Evolutionary conservation across 2,329 filamentous ascomycete species (phyloP).

Genomic region (Microsporum ferrugineum): DNA sequence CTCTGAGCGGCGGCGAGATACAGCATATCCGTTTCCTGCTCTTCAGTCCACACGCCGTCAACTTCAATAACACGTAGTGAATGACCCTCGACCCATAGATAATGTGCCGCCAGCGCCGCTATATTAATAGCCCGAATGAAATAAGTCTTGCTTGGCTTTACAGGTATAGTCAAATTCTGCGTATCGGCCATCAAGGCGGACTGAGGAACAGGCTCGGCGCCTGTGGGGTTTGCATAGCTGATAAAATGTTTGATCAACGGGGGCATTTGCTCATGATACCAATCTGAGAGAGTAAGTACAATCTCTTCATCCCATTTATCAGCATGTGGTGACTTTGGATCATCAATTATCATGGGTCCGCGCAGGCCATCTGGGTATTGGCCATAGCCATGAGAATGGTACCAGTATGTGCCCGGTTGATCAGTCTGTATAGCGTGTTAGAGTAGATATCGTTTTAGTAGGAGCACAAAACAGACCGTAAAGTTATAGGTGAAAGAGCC

Average conservation of each 20-base stretch:
- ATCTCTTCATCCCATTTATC: conserved; percentile 49
- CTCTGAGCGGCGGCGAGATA: conserved; percentile 10
- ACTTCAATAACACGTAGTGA: conserved; percentile 18
- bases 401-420: conserved; percentile 24
- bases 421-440: conserved; percentile 18
- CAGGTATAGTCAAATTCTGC: conserved; percentile 44
- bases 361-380: conserved; percentile 24
- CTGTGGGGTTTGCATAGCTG: conserved; percentile 40
- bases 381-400: conserved; percentile 22
- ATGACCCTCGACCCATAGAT: conserved; percentile 15
- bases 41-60: conserved; percentile 19
- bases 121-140: conserved; percentile 60
- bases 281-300: conserved; percentile 53
- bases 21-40: conserved; percentile 10
- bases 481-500: conserved; percentile 21
- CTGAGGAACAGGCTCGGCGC: conserved; percentile 53
- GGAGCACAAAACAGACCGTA: neutral
- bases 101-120: conserved; percentile 41
- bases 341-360: conserved; percentile 27
- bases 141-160: conserved; percentile 58
- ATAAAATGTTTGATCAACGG: conserved; percentile 38
- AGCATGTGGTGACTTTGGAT: conserved; percentile 42
- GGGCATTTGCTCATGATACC: conserved; percentile 52
- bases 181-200: conserved; percentile 60
- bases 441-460: neutral